Percentiles rank a stretch among this genome's conserved stretches.
Conservation (phyloP, 495 filamentous ascomycete genomes). For the Aspergillus affinis region DNA sequence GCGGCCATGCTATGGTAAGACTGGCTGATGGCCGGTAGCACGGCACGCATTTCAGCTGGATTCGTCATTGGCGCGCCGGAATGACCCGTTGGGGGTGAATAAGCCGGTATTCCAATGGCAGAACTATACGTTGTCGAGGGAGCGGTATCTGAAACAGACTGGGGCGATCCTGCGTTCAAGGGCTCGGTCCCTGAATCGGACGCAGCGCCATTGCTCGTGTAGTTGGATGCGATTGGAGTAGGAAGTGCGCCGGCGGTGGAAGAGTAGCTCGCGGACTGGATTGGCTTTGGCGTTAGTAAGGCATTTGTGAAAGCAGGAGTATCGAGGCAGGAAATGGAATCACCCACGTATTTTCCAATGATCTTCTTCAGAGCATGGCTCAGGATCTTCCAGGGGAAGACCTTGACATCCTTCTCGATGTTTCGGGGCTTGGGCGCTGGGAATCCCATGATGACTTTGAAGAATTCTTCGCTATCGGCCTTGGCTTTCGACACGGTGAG, state of each 20-base stretch:
- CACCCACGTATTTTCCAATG: slow-evolving; percentile 94
- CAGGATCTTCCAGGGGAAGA: slow-evolving; percentile 91
- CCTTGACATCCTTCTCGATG: slow-evolving; percentile 98
- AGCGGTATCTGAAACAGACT: slow-evolving; percentile 42
- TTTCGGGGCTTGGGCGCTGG: slow-evolving; percentile 91
- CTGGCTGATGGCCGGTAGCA: slow-evolving; percentile 33
- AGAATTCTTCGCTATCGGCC: slow-evolving; percentile 89
- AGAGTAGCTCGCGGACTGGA: slow-evolving; percentile 52
- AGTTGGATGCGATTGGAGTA: slow-evolving; percentile 38
- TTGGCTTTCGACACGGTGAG: slow-evolving; percentile 91
- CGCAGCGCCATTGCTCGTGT: slow-evolving; percentile 37
- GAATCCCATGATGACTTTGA: slow-evolving; percentile 99
- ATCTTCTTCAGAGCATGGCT: slow-evolving; percentile 88
- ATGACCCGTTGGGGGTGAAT: slow-evolving; percentile 29
- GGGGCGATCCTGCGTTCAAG: slow-evolving; percentile 42
- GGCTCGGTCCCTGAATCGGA: slow-evolving; percentile 45
- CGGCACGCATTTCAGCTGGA: slow-evolving; percentile 31
- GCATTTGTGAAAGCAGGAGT: background rate
- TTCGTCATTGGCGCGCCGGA: slow-evolving; percentile 22
- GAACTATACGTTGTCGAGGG: slow-evolving; percentile 34
- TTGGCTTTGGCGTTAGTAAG: background rate
- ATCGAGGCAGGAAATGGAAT: background rate
- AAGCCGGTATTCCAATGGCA: slow-evolving; percentile 25
- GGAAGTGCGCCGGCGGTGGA: slow-evolving; percentile 48
- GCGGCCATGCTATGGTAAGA: slow-evolving; percentile 32